Evolutionary conservation across 768 basidiomycete species (phyloP).

Genomic region (Mycena rosella): DNA sequence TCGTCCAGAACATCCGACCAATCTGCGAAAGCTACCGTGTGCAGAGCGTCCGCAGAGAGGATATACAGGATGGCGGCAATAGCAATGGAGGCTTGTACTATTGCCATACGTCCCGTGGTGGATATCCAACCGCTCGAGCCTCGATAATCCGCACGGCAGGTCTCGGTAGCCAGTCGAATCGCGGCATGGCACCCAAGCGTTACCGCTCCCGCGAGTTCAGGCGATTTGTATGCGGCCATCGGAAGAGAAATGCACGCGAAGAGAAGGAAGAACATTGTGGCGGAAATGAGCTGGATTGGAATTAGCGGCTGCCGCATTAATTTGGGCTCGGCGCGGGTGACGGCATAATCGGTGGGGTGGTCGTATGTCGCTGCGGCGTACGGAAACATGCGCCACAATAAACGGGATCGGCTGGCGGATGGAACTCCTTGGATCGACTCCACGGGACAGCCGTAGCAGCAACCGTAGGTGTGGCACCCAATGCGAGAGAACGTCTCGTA

Average conservation of each 20-base stretch:
- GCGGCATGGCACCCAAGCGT: conserved; percentile 31
- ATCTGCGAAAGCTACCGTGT: conserved; percentile 1
- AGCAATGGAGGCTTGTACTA: conserved; percentile 17
- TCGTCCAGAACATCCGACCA: conserved; percentile 19
- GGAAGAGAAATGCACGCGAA: conserved; percentile 27
- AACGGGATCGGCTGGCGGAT: background rate
- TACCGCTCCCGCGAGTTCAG: conserved; percentile 24
- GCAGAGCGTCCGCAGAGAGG: background rate
- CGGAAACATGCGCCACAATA: conserved; percentile 24
- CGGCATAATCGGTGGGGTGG: conserved; percentile 34
- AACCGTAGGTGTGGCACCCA: conserved; percentile 40
- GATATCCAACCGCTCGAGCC: conserved; percentile 22
- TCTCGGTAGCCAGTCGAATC: conserved; percentile 34
- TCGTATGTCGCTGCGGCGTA: conserved; percentile 31
- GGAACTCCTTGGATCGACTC: conserved; percentile 8
- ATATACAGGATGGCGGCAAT: conserved; percentile 5
- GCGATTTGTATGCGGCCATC: background rate
- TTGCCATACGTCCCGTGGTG: conserved; percentile 29
- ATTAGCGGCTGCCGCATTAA: conserved; percentile 30
- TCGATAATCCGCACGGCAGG: conserved; percentile 36
- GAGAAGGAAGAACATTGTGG: conserved; percentile 34
- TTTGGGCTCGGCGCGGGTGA: conserved; percentile 34
- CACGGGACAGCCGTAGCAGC: conserved; percentile 38
- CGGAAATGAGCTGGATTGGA: conserved; percentile 40
- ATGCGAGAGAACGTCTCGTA: conserved; percentile 38